Percentiles rank a stretch among this genome's conserved stretches.
These are phyloP conservation scores for Peniophora sp. DNA, from an alignment of 1,284 basidiomycete species.

Conservation along the genomic window DNA sequence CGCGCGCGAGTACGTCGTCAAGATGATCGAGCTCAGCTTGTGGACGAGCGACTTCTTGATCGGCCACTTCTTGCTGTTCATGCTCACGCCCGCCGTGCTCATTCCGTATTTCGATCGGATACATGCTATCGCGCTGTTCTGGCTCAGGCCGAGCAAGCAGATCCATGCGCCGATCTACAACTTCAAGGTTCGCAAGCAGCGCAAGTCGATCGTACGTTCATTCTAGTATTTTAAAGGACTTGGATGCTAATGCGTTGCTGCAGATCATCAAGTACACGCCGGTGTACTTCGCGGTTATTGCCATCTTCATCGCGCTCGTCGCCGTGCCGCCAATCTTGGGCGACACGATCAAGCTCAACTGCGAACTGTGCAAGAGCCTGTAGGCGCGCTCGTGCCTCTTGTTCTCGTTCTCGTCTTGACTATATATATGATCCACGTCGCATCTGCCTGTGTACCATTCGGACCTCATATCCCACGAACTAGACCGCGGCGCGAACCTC, in stretches of 20 bases:
- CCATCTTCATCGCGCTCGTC: slow-evolving; percentile 72
- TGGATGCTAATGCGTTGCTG: slow-evolving; percentile 6
- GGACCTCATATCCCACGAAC: too few relatives aligned
- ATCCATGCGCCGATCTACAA: slow-evolving; percentile 93
- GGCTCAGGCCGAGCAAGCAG: slow-evolving; percentile 82
- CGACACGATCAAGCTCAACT: too few relatives aligned
- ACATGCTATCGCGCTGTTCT: slow-evolving; percentile 75
- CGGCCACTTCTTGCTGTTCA: slow-evolving; percentile 62
- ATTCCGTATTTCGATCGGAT: slow-evolving; percentile 71
- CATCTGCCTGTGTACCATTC: too few relatives aligned
- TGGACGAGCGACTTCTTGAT: slow-evolving; percentile 74
- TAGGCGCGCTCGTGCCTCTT: too few relatives aligned
- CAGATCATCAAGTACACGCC: slow-evolving; percentile 73
- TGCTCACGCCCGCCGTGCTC: slow-evolving; percentile 66
- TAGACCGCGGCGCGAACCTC: too few relatives aligned
- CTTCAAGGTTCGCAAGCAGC: slow-evolving; percentile 79
- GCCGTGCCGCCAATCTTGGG: slow-evolving; percentile 31
- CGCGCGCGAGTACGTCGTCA: slow-evolving; percentile 83
- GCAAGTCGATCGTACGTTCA: slow-evolving; percentile 76
- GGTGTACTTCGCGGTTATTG: slow-evolving; percentile 68
- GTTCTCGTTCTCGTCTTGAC: too few relatives aligned
- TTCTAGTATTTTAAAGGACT: background rate
- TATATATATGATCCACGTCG: too few relatives aligned
- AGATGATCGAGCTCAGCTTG: slow-evolving; percentile 75
- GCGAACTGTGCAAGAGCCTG: too few relatives aligned